Conservation (phyloP, 345 rosid species). For the Eucalyptus polybractea region DNA sequence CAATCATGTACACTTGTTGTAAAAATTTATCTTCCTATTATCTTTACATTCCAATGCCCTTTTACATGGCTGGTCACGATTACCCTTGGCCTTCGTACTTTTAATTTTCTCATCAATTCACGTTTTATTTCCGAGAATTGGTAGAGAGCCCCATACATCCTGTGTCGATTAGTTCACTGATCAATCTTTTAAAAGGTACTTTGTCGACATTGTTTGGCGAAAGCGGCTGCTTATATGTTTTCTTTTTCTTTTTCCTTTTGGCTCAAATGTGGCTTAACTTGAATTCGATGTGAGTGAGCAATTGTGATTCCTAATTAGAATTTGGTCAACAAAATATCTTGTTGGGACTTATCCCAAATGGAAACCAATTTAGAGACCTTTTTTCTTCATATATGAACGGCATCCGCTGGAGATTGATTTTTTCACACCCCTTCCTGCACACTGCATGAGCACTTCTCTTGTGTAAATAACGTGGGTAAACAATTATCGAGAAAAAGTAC, state of each 20-base stretch:
- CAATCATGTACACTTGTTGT: neutral
- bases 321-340: neutral
- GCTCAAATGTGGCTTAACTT: neutral
- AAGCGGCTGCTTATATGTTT: neutral
- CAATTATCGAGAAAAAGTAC: neutral
- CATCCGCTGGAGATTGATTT: too few relatives aligned
- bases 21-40: neutral
- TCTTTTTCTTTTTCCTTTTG: neutral
- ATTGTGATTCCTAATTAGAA: neutral
- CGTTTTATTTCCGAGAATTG: rapidly evolving
- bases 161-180: neutral
- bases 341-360: neutral
- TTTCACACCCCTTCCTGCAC: too few relatives aligned
- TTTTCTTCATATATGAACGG: too few relatives aligned
- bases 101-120: neutral
- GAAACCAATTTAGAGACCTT: neutral
- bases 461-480: neutral
- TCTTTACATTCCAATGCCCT: neutral
- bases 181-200: neutral
- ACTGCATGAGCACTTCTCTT: neutral
- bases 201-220: neutral
- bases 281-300: neutral
- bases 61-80: neutral
- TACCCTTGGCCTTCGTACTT: neutral
- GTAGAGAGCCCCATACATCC: neutral